Evolutionary conservation across 176 grass and related monocot species (phyloP), one percentile per base, ranked within the genome.

Genomic region (Coix lacrymajobi): DNA sequence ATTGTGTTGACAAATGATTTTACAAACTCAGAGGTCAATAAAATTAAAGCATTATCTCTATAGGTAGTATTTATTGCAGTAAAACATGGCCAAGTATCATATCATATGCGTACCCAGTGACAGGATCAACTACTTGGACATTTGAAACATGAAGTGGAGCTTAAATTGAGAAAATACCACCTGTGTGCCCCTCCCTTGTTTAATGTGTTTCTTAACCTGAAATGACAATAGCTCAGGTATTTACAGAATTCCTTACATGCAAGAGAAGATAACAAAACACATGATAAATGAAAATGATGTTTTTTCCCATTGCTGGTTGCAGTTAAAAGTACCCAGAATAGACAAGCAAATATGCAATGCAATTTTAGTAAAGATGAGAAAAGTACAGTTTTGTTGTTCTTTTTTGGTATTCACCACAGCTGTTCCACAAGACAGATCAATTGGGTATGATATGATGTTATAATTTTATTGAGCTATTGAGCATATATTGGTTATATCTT

Each of bases 111-210:
- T 90, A 98, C 95, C 95, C 92, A 11, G 88, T 95, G 37, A 91
- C 92, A 12, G 92, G 92, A 19, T 98, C 92, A 74, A 98, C 54
- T 84, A 95, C 95, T 89, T 95, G 92, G 48, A 95, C 90, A 84
- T 98, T 98, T 36, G 95, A 98, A 81, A 98, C 95, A 93, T 98
- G 95, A 95, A 98, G 95, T 41, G 95, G 95, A 67, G 95, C 92
- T 89, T 98, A 92, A 72, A 98, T 95, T 22, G 92, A 94, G 85
- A 98, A 98, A 62, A 98, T 98, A n/a, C 95, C 92, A 60, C 95
- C 92, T 62, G 76, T 83, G 75, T 98, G 92, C 20, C 95, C 95
- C 73, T 95, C 91, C 95, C 95, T 73, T 98, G 92, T 76, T 98
- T 95, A 77, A 95, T 98, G 83, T 98, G 95, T 28, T 98, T 98